Percentiles rank a stretch among this genome's conserved stretches.
Evolutionary conservation across 495 filamentous ascomycete species (phyloP).

Genomic region (Lasiosphaeria ovina): DNA sequence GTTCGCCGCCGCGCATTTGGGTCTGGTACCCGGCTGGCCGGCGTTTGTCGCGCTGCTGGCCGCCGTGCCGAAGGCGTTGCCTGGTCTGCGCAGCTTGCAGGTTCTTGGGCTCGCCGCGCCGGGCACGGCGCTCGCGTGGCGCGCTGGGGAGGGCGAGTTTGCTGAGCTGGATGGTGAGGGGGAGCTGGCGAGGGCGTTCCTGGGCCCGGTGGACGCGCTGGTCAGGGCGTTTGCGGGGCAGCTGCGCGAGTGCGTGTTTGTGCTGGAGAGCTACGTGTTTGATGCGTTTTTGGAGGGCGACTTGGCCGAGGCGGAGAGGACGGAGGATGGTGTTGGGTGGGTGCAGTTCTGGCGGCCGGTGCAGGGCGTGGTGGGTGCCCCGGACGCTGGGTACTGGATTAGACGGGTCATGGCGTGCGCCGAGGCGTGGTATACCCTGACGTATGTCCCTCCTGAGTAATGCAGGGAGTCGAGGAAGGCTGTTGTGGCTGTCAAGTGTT

Average conservation of each 20-base stretch:
- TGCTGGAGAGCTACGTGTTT: neutral
- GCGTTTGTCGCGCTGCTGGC: slow-evolving; percentile 14
- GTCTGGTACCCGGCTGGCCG: slow-evolving; percentile 6
- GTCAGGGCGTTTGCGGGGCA: neutral
- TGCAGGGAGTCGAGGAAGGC: no score
- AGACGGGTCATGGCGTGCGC: neutral
- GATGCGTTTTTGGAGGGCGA: neutral
- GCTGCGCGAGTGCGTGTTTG: neutral
- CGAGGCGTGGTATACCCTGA: neutral
- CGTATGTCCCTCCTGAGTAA: no score
- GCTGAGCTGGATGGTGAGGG: neutral
- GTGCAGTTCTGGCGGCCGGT: neutral
- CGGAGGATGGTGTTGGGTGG: neutral
- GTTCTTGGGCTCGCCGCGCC: slow-evolving; percentile 4
- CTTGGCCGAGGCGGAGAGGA: neutral
- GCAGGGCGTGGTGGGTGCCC: neutral
- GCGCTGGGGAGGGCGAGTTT: neutral
- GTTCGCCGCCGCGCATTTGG: slow-evolving; percentile 17
- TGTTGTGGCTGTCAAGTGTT: no score
- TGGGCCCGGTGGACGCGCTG: neutral
- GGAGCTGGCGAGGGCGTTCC: neutral
- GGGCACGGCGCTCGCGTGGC: neutral
- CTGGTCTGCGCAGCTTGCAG: slow-evolving; percentile 5
- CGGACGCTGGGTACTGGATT: neutral
- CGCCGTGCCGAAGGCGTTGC: slow-evolving; percentile 14